Evolutionary conservation across 805 yeast genomes (phyloP).

Genomic region (Jamesozyma rosinii): DNA sequence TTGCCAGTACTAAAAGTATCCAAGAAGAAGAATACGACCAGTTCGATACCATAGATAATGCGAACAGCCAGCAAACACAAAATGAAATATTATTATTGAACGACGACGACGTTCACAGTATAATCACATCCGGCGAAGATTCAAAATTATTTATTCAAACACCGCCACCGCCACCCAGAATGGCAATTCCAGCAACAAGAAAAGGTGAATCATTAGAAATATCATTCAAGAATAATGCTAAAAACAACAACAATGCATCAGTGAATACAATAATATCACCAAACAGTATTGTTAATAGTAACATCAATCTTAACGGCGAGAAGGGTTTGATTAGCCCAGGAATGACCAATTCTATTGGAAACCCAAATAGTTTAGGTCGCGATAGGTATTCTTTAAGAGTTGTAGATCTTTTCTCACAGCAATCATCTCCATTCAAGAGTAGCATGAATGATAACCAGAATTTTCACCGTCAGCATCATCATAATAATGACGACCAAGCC

Average conservation of each 20-base stretch:
- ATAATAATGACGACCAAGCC: not conserved
- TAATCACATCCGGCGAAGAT: constrained; percentile 29
- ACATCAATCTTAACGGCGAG: not conserved
- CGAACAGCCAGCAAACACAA: constrained; percentile 1
- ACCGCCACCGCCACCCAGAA: constrained; percentile 51
- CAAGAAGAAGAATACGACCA: not conserved
- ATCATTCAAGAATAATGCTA: constrained; percentile 17
- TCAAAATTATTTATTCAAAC: constrained; percentile 32
- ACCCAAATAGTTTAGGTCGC: constrained; percentile 1
- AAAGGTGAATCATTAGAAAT: constrained; percentile 74
- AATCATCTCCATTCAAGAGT: constrained; percentile 7
- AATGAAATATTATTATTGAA: constrained; percentile 21
- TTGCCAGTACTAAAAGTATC: not conserved
- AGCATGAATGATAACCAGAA: not conserved
- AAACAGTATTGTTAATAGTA: constrained; percentile 5
- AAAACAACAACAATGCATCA: not conserved
- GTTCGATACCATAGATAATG: not conserved
- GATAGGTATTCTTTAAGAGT: constrained; percentile 25
- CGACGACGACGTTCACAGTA: constrained; percentile 30
- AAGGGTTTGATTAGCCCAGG: not conserved
- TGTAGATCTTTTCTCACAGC: constrained; percentile 15
- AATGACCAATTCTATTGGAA: not conserved
- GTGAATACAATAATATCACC: constrained; percentile 5
- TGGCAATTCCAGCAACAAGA: constrained; percentile 77
- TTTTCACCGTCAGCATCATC: not conserved